phyloP scores from a whole-genome alignment of 2,329 filamentous ascomycete genomes.

The Chalara sp. region DNA sequence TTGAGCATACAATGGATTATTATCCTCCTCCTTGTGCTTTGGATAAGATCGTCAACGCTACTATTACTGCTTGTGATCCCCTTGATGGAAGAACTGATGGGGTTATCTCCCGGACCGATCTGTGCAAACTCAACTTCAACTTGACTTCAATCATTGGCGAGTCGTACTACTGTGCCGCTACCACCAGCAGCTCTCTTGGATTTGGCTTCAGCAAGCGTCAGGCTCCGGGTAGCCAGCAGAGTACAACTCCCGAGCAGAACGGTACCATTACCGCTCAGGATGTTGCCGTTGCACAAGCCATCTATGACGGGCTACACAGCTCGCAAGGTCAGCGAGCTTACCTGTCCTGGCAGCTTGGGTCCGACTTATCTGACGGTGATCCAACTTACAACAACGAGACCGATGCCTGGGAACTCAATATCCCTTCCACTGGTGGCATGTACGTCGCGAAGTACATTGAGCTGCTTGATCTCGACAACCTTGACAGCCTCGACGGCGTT shows the following conservation, averaged over 20 bases:
- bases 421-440: constrained; percentile 28
- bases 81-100: constrained; percentile 49
- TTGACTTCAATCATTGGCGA: constrained; percentile 39
- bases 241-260: constrained; percentile 9
- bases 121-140: constrained; percentile 41
- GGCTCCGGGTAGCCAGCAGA: constrained; percentile 7
- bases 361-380: not conserved
- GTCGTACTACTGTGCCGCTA: constrained; percentile 35
- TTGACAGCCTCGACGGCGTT: constrained; percentile 37
- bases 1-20: constrained; percentile 35
- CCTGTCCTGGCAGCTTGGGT: constrained; percentile 29
- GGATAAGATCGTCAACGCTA: constrained; percentile 45
- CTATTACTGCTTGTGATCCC: constrained; percentile 46
- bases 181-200: not conserved
- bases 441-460: constrained; percentile 37
- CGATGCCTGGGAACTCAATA: constrained; percentile 26
- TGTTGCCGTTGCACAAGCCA: constrained; percentile 28
- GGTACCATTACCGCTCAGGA: constrained; percentile 21
- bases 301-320: constrained; percentile 30
- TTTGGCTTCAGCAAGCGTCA: constrained; percentile 3
- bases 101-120: constrained; percentile 41
- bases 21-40: constrained; percentile 39
- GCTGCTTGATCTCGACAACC: constrained; percentile 32
- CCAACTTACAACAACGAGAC: constrained; percentile 3
- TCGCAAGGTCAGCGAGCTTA: constrained; percentile 30